Base-by-base conservation (phyloP, 2,329 filamentous ascomycete species). In the Stagonosporopsis vannaccii region DNA sequence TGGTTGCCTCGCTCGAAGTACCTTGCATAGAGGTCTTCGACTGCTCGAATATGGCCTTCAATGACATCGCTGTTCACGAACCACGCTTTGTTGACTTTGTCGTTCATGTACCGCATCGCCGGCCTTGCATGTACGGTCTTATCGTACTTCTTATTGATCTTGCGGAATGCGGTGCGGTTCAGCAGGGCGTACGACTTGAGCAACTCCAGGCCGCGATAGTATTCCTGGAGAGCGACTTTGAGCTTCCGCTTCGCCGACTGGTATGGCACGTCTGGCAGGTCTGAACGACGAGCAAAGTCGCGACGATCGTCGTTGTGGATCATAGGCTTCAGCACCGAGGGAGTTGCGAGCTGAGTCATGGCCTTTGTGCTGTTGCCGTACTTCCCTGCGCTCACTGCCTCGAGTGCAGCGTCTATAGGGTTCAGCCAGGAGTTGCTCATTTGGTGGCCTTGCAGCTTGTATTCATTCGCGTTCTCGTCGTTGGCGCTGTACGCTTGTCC, bases 91-190 rank as follows among this genome's bases (percentile, higher is more conserved):
- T 91, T 94, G 66, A 99, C 92, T 71, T 94, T 94, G 66, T 97
- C 93, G 28, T 88, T 89, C 85, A 97, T 90, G 75, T 94, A 98
- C 25, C 89, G 85, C 70, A 90, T 84, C 0, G 89, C 84, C 0
- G 91, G 91, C 11, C 89, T 85, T 36, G 92, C 89, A 66, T 92
- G 86, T 53, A 92, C 87, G 2, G 90, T 87, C 78, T 98, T 99
- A 81, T 98, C 93, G 73, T 96, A 98, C 77, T 99, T 99, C 76
- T 99, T 99, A 78, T 96, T 97, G 72, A 99, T 92, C 76, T 99
- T 99, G 28, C 93, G 88, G 71, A 98, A 98, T 0, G 92, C 95
- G 0, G 92, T 97, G 44, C 92, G 86, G 74, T 99, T 99, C 13
- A 97, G 82, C 20, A 96, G 79, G 1, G 92, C 89, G 68, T 96